Evolutionary conservation across 2,329 filamentous ascomycete species (phyloP).

Genomic region (Juglanconis juglandina): DNA sequence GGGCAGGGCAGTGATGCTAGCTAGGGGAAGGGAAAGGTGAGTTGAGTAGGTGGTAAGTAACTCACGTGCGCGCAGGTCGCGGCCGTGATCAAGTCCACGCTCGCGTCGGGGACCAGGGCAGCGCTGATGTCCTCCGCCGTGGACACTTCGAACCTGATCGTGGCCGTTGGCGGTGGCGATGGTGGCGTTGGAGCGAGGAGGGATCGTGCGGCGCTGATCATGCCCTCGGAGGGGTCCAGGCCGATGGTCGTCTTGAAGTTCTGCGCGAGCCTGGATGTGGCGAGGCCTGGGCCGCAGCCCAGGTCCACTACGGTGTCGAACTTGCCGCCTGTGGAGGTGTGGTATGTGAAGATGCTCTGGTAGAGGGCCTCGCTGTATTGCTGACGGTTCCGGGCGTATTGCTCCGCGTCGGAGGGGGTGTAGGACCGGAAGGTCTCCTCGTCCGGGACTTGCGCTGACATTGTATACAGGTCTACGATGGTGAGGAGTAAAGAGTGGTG

Average conservation of each 20-base stretch:
- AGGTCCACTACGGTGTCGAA: conserved; percentile 47
- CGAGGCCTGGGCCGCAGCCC: conserved; percentile 55
- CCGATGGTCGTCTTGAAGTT: conserved; percentile 46
- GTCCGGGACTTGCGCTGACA: conserved; percentile 13
- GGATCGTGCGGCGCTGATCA: conserved; percentile 46
- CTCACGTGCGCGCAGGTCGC: conserved; percentile 46
- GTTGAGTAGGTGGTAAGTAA: not conserved
- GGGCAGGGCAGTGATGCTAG: not conserved
- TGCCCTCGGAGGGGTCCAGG: conserved; percentile 49
- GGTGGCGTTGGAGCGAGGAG: conserved; percentile 27
- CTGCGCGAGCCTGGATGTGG: conserved; percentile 40
- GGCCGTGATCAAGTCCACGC: conserved; percentile 48
- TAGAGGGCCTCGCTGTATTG: conserved; percentile 47
- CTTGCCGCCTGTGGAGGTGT: conserved; percentile 42
- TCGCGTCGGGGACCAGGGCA: conserved; percentile 28
- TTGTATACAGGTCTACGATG: not conserved
- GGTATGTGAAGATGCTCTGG: conserved; percentile 42
- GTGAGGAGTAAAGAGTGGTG: not conserved
- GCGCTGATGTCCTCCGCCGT: conserved; percentile 41
- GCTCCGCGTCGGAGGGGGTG: conserved; percentile 38
- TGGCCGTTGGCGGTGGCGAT: conserved; percentile 17
- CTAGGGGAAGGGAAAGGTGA: not conserved
- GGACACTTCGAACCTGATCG: conserved; percentile 35
- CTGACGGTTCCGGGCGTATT: conserved; percentile 40
- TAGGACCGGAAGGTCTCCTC: conserved; percentile 46